Evolutionary conservation across 495 filamentous ascomycete species (phyloP).

Genomic region (Opeltia flavorubescens): DNA sequence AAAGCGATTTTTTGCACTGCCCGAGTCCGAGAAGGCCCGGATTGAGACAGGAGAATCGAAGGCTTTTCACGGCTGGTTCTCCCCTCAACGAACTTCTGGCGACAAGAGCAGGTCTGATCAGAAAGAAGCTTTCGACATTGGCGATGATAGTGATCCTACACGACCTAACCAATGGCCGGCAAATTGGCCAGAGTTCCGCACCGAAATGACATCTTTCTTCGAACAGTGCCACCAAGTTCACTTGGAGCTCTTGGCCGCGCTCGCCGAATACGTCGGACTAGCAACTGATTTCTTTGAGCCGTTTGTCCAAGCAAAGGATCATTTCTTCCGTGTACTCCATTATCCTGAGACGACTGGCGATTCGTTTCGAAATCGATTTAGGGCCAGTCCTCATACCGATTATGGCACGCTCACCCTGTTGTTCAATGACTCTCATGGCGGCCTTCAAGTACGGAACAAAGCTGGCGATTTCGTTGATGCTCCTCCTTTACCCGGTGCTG

Average conservation of each 20-base stretch:
- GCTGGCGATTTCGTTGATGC: conserved; percentile 1
- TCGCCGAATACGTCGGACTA: conserved; percentile 7
- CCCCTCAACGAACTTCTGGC: background rate
- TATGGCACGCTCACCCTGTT: conserved; percentile 36
- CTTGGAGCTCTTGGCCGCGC: conserved; percentile 12
- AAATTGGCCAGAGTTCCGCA: conserved; percentile 11
- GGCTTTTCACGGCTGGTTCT: conserved; percentile 23
- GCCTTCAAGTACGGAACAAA: conserved; percentile 15
- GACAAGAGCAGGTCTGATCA: background rate
- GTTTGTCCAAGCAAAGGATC: background rate
- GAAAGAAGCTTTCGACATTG: conserved; percentile 36
- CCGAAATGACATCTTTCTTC: conserved; percentile 16
- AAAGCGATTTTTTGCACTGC: conserved; percentile 5
- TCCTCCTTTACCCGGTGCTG: conserved; percentile 18
- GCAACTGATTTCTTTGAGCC: background rate
- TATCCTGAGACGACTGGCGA: background rate
- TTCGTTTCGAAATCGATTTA: background rate
- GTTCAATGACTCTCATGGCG: conserved; percentile 37
- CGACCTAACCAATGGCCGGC: conserved; percentile 35
- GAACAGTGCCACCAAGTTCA: conserved; percentile 12
- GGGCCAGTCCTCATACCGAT: conserved; percentile 24
- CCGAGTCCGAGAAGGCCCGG: conserved; percentile 7
- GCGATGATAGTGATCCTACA: conserved; percentile 23
- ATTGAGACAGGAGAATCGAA: background rate
- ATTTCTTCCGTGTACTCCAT: background rate